Evolutionary conservation across 768 basidiomycete species (phyloP), one percentile per base, ranked within the genome.

Genomic region (Cubamyces sp.): DNA sequence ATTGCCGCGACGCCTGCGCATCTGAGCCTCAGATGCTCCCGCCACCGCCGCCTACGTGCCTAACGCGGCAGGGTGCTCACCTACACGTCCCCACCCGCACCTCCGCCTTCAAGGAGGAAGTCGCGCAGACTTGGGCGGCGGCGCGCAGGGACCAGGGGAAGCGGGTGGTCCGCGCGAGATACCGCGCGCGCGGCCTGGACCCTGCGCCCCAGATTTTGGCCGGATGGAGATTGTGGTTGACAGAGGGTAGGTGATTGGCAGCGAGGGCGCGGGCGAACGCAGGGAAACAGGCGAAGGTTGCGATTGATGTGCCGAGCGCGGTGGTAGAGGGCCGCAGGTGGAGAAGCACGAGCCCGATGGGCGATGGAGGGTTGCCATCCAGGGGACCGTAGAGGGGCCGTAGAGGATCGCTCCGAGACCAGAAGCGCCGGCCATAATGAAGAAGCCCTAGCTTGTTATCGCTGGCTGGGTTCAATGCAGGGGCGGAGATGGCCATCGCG

Each of bases 201-300:
- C 15, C 9, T 34, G 34, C 34, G 34, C 34, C 5, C 34, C 34
- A 34, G 4, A 34, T 34, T 34, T 34, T 34, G 34, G 37, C 54
- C 37, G 18, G 46, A 42, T 61, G 60, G 60, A 37, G 60, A 28
- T 61, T 61, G 60, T 55, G 60, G 60, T 46, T 49, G 60, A 49
- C 21, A 41, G 34, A 5, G 53, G 25, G 42, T 28, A 16, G 19
- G 45, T 23, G 47, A 53, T 48, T 54, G 60, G 53, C 53, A 54
- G 54, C 39, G 19, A 9, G 48, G 28, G 48, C 25, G 28, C 25
- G 26, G 14, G 30, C 48, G 26, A 14, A 37, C 40, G 50, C 58
- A 52, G 50, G 59, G 59, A 54, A 54, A 23, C 34, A 11, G 1
- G 5, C 41, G 48, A 50, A 42, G 49, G 34, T 41, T 54, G 58